Evolutionary conservation across 306 rosid genomes (phyloP), one percentile per base, ranked within the genome.

Genomic region (Dryas alaskensis): DNA sequence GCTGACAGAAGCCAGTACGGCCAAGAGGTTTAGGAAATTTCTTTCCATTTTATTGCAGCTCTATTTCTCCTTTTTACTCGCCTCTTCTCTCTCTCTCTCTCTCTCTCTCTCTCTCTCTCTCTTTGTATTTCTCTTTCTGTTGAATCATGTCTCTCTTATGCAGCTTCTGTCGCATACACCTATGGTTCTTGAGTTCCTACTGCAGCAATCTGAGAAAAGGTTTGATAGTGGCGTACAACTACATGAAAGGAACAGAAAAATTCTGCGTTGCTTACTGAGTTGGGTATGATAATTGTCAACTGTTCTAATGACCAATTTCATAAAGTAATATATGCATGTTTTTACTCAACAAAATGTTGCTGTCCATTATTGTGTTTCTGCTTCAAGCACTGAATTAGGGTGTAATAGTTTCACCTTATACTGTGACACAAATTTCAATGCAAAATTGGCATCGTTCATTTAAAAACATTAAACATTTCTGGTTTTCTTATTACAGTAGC

Each of bases 211-310:
- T 44, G 90, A 89, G 86, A 78, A 84, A 66, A 75, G 82, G 52
- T 85, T 78, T 76, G 94, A 88, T 78, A 82, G 87, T 77, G 83
- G 86, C 60, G 78, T 84, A 53, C 92, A 87, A 82, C 88, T 78
- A 66, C 93, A 84, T 51, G 96, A 92, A 82, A 75, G 85, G 80
- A 92, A 88, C 81, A 88, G 89, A 85, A 93, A 93, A 69, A 84
- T 89, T 79, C 81, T 91, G 49, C 98, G 98, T 51, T 93, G 98
- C 92, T 89, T 93, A 68, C 85, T 93, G 87, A 93, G 98, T 80
- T 93, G 98, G 98, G 98, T 93, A 88, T 13, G 89, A 27, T 55
- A 60, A 71, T 54, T 22, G 44, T 45, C 2, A 40, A 60, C 60
- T 72, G 10, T 80, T 65, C 60, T 57, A 43, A 66, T 49, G 16